Evolutionary conservation across 2,329 filamentous ascomycete species (phyloP).

Genomic region (Zymoseptoria tritici): DNA sequence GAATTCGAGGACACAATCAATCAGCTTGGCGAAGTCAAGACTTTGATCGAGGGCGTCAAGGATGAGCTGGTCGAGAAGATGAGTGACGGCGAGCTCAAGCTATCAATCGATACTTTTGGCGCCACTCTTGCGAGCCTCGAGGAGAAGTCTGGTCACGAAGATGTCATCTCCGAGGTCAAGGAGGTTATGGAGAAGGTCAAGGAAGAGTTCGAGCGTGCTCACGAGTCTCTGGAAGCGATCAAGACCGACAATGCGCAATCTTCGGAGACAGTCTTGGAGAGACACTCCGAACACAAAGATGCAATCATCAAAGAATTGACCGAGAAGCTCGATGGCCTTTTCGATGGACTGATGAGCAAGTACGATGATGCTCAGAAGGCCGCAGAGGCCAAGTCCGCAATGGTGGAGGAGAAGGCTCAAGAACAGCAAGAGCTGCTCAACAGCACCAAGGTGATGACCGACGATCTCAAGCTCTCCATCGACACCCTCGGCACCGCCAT

Average conservation of each 20-base stretch:
- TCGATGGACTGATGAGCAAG: constrained; percentile 73
- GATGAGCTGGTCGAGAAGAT: constrained; percentile 69
- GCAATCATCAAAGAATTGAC: constrained; percentile 48
- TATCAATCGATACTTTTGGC: constrained; percentile 45
- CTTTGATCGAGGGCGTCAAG: constrained; percentile 69
- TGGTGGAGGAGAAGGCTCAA: constrained; percentile 64
- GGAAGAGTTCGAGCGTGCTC: constrained; percentile 78
- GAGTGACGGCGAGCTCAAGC: constrained; percentile 62
- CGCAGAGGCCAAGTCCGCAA: constrained; percentile 65
- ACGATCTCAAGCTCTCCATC: constrained; percentile 79
- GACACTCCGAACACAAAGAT: constrained; percentile 53
- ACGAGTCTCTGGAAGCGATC: constrained; percentile 67
- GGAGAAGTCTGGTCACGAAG: constrained; percentile 51
- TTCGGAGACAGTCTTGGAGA: constrained; percentile 47
- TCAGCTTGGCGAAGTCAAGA: constrained; percentile 70
- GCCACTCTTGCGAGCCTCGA: constrained; percentile 61
- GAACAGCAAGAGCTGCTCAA: constrained; percentile 67
- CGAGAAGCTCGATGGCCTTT: constrained; percentile 64
- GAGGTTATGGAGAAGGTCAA: constrained; percentile 66
- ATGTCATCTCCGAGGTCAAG: constrained; percentile 44
- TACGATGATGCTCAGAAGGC: constrained; percentile 77
- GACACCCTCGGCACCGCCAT: constrained; percentile 69
- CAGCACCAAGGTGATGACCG: constrained; percentile 69
- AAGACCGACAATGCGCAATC: constrained; percentile 70
- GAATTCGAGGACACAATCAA: constrained; percentile 74